Percentiles rank a stretch among this genome's conserved stretches.
These are phyloP conservation scores for Chara braunii DNA, from an alignment of 139 green algal genomes.

Conservation along the genomic window DNA sequence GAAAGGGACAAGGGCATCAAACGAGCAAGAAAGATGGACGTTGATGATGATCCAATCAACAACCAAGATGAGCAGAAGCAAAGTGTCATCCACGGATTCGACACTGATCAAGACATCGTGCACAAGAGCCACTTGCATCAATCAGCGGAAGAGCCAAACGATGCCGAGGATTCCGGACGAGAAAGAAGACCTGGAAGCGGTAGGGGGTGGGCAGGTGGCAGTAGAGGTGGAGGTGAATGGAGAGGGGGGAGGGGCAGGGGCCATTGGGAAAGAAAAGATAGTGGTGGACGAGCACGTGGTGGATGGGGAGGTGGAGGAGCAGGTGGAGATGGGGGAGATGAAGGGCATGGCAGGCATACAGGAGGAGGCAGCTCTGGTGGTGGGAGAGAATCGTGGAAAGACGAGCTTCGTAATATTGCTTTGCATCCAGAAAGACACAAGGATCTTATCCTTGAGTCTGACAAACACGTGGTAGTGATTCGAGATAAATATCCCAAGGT, in stretches of 20 bases:
- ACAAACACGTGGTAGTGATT: constrained; percentile 51
- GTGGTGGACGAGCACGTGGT: not conserved
- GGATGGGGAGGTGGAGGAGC: not conserved
- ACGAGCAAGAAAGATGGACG: not conserved
- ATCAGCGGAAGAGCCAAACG: too few species aligned
- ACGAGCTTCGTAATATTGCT: constrained; percentile 20
- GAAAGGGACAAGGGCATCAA: not conserved
- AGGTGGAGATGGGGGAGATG: not conserved
- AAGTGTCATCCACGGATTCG: too few species aligned
- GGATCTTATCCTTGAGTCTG: constrained; percentile 35
- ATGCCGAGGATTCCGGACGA: not conserved
- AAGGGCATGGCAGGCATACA: not conserved
- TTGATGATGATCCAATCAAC: too few species aligned
- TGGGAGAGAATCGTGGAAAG: not conserved
- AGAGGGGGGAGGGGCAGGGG: not conserved
- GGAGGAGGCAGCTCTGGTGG: not conserved
- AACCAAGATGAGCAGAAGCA: too few species aligned
- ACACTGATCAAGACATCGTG: too few species aligned
- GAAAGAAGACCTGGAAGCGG: not conserved
- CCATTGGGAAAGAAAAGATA: not conserved
- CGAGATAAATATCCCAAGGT: constrained; percentile 61
- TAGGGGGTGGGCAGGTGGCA: not conserved
- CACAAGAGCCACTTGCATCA: too few species aligned
- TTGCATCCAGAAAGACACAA: constrained; percentile 17
- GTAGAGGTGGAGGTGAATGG: not conserved